phyloP scores from a whole-genome alignment of 345 rosid genomes.

The Pistacia atlantica region DNA sequence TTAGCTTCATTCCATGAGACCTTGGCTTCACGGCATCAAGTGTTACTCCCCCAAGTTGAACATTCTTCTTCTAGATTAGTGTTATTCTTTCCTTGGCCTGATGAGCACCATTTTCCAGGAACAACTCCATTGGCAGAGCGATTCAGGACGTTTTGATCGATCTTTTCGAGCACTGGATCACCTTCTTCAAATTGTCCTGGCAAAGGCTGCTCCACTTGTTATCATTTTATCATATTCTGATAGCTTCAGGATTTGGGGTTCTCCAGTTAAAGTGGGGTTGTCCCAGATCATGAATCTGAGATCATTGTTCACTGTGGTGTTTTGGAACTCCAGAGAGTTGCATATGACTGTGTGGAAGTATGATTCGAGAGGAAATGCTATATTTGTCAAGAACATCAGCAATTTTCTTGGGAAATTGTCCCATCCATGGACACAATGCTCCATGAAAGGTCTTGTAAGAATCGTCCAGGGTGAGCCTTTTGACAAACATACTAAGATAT shows the following conservation, averaged over 20 bases:
- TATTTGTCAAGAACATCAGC: conserved; percentile 38
- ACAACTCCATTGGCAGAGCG: conserved; percentile 21
- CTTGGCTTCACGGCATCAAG: conserved; percentile 31
- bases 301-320: conserved; percentile 25
- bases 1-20: conserved; percentile 26
- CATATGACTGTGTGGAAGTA: conserved; percentile 45
- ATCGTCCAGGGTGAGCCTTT: conserved; percentile 43
- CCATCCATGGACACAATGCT: conserved; percentile 40
- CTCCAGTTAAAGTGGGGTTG: background rate
- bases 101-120: conserved; percentile 33
- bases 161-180: conserved; percentile 17
- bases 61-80: conserved; percentile 22
- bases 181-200: conserved; percentile 30
- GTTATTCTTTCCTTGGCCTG: background rate
- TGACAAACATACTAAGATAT: background rate
- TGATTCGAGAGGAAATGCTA: conserved; percentile 28
- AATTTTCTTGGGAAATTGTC: conserved; percentile 42
- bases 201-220: conserved; percentile 31
- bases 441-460: conserved; percentile 33
- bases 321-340: conserved; percentile 41
- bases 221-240: conserved; percentile 16
- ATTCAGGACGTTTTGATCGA: conserved; percentile 24
- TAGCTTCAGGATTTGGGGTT: background rate
- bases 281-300: conserved; percentile 26
- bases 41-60: conserved; percentile 17